Evolutionary conservation across 2,329 filamentous ascomycete genomes (phyloP).

Genomic region (Pseudopithomyces chartarum): DNA sequence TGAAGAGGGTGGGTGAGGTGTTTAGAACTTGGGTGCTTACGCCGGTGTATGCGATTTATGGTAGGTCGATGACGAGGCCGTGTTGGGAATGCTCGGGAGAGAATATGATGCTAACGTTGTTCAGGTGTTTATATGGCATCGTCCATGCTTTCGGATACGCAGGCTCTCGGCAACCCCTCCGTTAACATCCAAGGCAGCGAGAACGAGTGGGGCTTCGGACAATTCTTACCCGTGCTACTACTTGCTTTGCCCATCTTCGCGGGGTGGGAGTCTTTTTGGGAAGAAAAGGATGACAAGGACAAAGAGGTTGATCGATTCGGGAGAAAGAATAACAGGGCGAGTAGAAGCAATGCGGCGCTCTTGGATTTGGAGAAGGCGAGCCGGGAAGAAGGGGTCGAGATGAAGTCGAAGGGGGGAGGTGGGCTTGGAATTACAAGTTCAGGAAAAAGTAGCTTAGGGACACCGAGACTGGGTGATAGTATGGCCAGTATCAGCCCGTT

Average conservation of each 20-base stretch:
- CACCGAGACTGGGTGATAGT: constrained; percentile 4
- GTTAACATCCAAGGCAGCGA: constrained; percentile 29
- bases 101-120: background rate
- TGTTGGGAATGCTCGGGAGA: too few species aligned
- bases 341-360: constrained; percentile 3
- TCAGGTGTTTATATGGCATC: constrained; percentile 29
- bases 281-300: constrained; percentile 7
- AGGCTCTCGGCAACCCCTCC: constrained; percentile 29
- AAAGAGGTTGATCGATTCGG: background rate
- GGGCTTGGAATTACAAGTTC: background rate
- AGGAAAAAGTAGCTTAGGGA: background rate
- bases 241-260: constrained; percentile 37
- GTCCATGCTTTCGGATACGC: constrained; percentile 24
- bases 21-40: constrained; percentile 39
- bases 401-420: background rate
- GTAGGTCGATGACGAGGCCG: background rate
- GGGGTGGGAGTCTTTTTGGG: constrained; percentile 38
- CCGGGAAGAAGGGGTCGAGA: background rate
- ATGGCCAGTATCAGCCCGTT: background rate
- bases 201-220: constrained; percentile 36
- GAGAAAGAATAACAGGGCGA: constrained; percentile 17
- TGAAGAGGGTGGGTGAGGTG: constrained; percentile 25
- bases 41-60: constrained; percentile 35
- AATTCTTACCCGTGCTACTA: constrained; percentile 36
- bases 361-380: constrained; percentile 1